Evolutionary conservation across 441 rosid species (phyloP), one percentile per base, ranked within the genome.

Genomic region (Gossypium davidsonii): DNA sequence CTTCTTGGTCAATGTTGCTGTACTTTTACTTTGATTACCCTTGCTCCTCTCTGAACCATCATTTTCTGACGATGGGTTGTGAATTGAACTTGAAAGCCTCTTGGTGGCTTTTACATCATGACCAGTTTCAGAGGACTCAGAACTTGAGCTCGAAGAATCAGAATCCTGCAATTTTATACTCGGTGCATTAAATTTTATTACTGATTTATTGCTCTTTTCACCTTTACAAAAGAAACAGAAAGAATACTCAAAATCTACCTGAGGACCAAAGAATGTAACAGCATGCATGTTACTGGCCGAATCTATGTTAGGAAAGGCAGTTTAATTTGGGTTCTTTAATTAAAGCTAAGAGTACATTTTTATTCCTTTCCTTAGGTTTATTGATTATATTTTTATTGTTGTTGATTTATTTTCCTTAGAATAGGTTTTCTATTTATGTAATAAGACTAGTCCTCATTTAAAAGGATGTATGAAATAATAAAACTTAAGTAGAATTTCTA

Each of bases 111-210:
- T 71, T 65, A 26, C 60, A 65, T 51, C 77, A 75, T 70, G 78
- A 72, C 62, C 75, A 73, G 73, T 80, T 83, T 83, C 80, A 60
- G 85, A 67, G 55, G 82, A 77, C 76, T 69, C 82, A 65, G 85
- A 77, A 62, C 78, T 83, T 64, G 80, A 62, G 75, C 84, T 79
- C 74, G 42, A 60, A 25, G 68, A 72, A 68, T 77, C 84, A 74
- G 70, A 70, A 71, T 63, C 85, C 98, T 92, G 93, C 88, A 82
- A 44, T 39, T 53, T 51, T 63, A 60, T 31, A 42, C 25, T 52
- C 12, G 14, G 48, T 10, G 48, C 48, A 42, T 42, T 42, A 42
- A 42, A 10, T 42, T 42, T 42, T 42, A 42, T 42, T 42, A 42
- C 48, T 42, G 48, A 42, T 42, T 42, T 42, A 42, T 42, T 39